These are phyloP conservation scores for Mycena kentingensis DNA, from an alignment of 768 basidiomycete genomes.

Conservation along the genomic window DNA sequence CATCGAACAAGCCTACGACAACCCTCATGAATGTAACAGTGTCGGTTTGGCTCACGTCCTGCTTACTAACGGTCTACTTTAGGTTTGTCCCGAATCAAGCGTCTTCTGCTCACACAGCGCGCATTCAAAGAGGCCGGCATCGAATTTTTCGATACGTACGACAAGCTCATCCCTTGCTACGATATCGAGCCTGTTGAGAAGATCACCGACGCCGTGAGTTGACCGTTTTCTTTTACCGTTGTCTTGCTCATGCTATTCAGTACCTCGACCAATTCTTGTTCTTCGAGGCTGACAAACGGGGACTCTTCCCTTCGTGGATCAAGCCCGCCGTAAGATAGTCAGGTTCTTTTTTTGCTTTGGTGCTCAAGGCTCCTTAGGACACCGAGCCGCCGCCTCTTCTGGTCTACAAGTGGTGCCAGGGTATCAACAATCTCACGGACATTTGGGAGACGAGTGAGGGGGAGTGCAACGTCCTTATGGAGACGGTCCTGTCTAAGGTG, in stretches of 20 bases:
- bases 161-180: conserved; percentile 98
- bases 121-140: conserved; percentile 99
- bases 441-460: conserved; percentile 99
- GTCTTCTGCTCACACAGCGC: conserved; percentile 92
- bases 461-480: conserved; percentile 98
- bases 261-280: conserved; percentile 98
- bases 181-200: conserved; percentile 99
- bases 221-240: background rate
- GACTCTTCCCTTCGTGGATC: conserved; percentile 98
- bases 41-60: background rate
- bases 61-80: background rate
- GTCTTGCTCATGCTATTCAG: conserved; percentile 35
- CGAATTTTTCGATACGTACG: conserved; percentile 96
- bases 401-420: conserved; percentile 99
- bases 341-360: background rate
- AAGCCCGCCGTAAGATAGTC: conserved; percentile 72
- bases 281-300: conserved; percentile 98
- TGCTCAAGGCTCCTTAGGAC: conserved; percentile 46
- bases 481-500: conserved; percentile 95
- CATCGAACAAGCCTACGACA: conserved; percentile 99
- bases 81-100: conserved; percentile 96
- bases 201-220: conserved; percentile 92
- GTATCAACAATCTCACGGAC: conserved; percentile 97
- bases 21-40: conserved; percentile 88
- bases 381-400: conserved; percentile 95